Conservation (phyloP, 2,329 filamentous ascomycete species). For the Verticillium tricorpus region DNA sequence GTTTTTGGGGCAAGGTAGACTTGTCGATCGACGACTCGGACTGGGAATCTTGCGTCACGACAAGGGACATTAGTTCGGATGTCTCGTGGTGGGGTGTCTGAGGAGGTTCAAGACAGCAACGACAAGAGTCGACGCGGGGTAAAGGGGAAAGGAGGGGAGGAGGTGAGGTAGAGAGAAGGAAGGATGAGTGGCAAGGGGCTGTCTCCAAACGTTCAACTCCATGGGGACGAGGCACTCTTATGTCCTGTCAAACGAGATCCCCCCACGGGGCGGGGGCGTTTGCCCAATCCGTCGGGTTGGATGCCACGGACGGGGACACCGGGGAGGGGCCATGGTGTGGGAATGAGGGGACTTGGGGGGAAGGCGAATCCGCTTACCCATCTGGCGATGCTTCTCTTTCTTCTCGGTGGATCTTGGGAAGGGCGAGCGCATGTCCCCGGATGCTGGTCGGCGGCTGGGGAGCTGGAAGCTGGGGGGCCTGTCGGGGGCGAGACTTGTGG, state of each 20-base stretch:
- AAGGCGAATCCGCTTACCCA: not conserved
- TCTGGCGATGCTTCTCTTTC: not conserved
- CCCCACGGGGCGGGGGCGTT: conserved; percentile 11
- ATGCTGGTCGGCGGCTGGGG: not conserved
- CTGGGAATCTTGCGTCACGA: conserved; percentile 22
- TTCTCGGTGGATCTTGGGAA: conserved; percentile 1
- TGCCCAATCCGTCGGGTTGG: conserved; percentile 1
- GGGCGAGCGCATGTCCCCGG: not conserved
- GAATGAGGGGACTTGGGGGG: not conserved
- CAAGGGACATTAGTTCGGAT: conserved; percentile 22
- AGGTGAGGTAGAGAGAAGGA: conserved; percentile 2
- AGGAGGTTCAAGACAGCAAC: not conserved
- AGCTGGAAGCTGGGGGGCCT: not conserved
- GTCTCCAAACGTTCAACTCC: conserved; percentile 7
- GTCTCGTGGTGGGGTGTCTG: not conserved
- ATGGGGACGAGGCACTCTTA: conserved; percentile 13
- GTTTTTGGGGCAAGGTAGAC: conserved; percentile 20
- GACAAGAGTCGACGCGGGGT: conserved; percentile 1
- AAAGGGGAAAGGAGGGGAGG: not conserved
- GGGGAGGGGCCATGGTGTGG: not conserved
- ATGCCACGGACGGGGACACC: not conserved
- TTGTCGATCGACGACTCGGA: conserved; percentile 30
- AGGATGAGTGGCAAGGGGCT: conserved; percentile 5
- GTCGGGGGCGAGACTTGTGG: not conserved
- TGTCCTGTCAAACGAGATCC: conserved; percentile 3